These are phyloP conservation scores for Kalanchoe fedtschenkoi DNA, from an alignment of 164 flowering plant species.

Conservation along the genomic window DNA sequence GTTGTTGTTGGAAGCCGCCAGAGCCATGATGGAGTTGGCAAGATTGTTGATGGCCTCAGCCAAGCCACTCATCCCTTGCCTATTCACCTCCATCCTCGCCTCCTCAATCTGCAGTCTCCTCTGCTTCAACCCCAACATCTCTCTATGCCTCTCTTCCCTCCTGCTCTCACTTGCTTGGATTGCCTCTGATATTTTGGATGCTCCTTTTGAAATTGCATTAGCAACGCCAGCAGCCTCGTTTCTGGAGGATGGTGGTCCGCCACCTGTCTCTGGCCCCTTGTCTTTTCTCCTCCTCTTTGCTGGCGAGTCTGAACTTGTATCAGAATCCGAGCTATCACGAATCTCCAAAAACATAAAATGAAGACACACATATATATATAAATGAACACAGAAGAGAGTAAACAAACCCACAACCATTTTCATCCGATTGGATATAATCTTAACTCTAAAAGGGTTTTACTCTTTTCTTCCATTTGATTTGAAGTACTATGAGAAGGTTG, in stretches of 20 bases:
- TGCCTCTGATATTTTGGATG: slow-evolving; percentile 51
- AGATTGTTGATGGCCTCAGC: slow-evolving; percentile 61
- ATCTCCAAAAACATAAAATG: slow-evolving; percentile 15
- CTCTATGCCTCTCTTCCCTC: slow-evolving; percentile 60
- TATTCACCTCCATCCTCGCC: slow-evolving; percentile 37
- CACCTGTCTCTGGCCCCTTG: slow-evolving; percentile 13
- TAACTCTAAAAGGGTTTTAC: no score
- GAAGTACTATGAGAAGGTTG: not conserved
- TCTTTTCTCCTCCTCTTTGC: slow-evolving; percentile 50
- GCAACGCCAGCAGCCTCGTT: slow-evolving; percentile 21
- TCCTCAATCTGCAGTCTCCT: slow-evolving; percentile 53
- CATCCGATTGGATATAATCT: no score
- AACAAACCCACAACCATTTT: not conserved
- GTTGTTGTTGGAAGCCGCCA: slow-evolving; percentile 34
- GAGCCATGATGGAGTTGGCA: slow-evolving; percentile 46
- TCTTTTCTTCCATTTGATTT: no score
- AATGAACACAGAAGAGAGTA: slow-evolving; percentile 2
- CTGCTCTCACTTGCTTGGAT: slow-evolving; percentile 52
- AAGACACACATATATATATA: slow-evolving; percentile 4
- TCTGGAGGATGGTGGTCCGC: slow-evolving; percentile 5
- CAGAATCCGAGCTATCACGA: slow-evolving; percentile 51
- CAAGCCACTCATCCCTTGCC: slow-evolving; percentile 47
- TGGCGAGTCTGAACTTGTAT: slow-evolving; percentile 53
- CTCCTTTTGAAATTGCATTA: slow-evolving; percentile 55
- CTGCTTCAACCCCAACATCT: slow-evolving; percentile 41